phyloP scores from a whole-genome alignment of 371 early-diverging fungal genomes.

The Haplosporangium sp. region DNA sequence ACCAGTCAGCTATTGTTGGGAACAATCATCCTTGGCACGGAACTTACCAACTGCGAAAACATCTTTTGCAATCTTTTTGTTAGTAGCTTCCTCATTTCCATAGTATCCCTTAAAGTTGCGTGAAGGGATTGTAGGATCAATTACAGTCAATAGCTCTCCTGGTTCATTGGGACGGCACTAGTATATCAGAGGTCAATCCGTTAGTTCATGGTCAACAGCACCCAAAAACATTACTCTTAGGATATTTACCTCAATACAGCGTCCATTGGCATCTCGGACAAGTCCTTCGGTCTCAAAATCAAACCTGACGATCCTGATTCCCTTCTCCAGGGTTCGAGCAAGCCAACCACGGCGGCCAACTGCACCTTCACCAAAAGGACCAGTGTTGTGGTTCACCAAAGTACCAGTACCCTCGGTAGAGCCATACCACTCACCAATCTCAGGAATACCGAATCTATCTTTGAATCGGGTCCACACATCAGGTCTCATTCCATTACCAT shows the following conservation, averaged over 20 bases:
- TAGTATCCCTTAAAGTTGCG: conserved; percentile 40
- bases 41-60: conserved; percentile 42
- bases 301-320: conserved; percentile 36
- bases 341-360: conserved; percentile 62
- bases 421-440: conserved; percentile 49
- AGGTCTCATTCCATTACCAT: conserved; percentile 79
- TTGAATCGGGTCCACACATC: conserved; percentile 77
- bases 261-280: conserved; percentile 60
- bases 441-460: conserved; percentile 53
- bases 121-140: conserved; percentile 22
- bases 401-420: conserved; percentile 48
- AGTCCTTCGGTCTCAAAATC: conserved; percentile 57
- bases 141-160: conserved; percentile 33
- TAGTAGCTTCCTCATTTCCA: conserved; percentile 29
- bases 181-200: background rate
- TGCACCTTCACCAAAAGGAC: conserved; percentile 62
- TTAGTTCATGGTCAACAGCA: no score
- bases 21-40: background rate
- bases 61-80: conserved; percentile 35
- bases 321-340: conserved; percentile 19
- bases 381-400: conserved; percentile 61
- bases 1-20: no score
- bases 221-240: background rate
- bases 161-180: conserved; percentile 42
- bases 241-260: conserved; percentile 59